Evolutionary conservation across 2,329 filamentous ascomycete genomes (phyloP).

Genomic region (Cladorrhinum sp.): DNA sequence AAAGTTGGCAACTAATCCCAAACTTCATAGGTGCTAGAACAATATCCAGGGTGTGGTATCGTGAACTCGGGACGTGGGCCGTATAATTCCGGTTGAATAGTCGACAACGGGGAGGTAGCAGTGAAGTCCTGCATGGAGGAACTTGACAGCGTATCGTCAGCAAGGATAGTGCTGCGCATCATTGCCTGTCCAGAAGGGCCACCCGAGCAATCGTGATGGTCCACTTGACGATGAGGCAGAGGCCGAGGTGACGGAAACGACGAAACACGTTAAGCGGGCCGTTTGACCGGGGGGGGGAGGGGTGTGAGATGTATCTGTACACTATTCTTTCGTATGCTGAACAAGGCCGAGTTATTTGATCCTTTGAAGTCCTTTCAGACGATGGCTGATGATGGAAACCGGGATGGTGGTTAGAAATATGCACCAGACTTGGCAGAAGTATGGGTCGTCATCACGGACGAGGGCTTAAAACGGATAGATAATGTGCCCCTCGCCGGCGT

Average conservation of each 20-base stretch:
- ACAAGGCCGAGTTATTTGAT: not conserved
- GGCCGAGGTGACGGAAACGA: not conserved
- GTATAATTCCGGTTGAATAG: conserved; percentile 10
- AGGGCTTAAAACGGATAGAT: not conserved
- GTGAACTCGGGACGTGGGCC: not conserved
- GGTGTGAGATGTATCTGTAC: not conserved
- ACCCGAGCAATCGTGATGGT: not conserved
- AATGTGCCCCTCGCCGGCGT: not conserved
- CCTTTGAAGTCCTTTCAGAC: not conserved
- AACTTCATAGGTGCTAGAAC: not conserved
- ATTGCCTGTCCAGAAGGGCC: not conserved
- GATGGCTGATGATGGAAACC: not conserved
- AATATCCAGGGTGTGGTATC: not conserved
- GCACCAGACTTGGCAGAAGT: not conserved
- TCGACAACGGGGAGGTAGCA: conserved; percentile 9
- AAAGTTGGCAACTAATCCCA: not conserved
- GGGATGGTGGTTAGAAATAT: not conserved
- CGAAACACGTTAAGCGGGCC: not conserved
- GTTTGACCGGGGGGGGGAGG: not conserved
- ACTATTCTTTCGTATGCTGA: not conserved
- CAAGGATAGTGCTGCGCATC: conserved; percentile 2
- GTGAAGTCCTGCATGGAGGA: conserved; percentile 3
- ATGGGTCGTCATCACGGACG: not conserved
- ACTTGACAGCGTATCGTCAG: not conserved
- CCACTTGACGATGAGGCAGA: not conserved